These are phyloP conservation scores for Spatholobus suberectus DNA, from an alignment of 306 rosid species.

Conservation along the genomic window DNA sequence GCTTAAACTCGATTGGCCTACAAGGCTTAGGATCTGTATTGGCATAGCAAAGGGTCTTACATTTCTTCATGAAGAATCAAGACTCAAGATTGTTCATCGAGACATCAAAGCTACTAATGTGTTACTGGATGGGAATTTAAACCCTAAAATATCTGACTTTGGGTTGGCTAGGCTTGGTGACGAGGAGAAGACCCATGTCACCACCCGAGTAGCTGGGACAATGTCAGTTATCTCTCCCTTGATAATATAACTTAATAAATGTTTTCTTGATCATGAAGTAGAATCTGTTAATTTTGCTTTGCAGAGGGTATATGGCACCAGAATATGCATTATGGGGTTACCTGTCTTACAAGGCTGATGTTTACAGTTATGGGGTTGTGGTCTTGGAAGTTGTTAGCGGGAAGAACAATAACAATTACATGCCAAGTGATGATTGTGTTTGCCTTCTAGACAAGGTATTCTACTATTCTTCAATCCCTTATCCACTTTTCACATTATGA, in stretches of 20 bases:
- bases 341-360: slow-evolving; percentile 63
- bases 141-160: slow-evolving; percentile 73
- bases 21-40: slow-evolving; percentile 64
- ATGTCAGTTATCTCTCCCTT: slow-evolving; percentile 53
- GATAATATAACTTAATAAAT: not conserved
- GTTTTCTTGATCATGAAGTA: slow-evolving; percentile 22
- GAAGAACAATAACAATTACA: slow-evolving; percentile 49
- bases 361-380: slow-evolving; percentile 70
- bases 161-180: slow-evolving; percentile 77
- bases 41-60: slow-evolving; percentile 74
- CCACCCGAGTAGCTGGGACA: slow-evolving; percentile 68
- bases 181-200: slow-evolving; percentile 65
- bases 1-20: slow-evolving; percentile 61
- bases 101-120: slow-evolving; percentile 70
- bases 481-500: slow-evolving; percentile 5
- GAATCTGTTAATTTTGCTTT: slow-evolving; percentile 29
- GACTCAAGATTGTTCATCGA: slow-evolving; percentile 69
- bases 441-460: slow-evolving; percentile 74
- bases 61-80: slow-evolving; percentile 69
- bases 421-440: slow-evolving; percentile 53
- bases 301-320: slow-evolving; percentile 81
- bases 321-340: slow-evolving; percentile 77
- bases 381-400: slow-evolving; percentile 63
- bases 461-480: slow-evolving; percentile 38
- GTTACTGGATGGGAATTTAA: slow-evolving; percentile 60